These are phyloP conservation scores for Mycena alexandri DNA, from an alignment of 768 basidiomycete species.

Conservation along the genomic window DNA sequence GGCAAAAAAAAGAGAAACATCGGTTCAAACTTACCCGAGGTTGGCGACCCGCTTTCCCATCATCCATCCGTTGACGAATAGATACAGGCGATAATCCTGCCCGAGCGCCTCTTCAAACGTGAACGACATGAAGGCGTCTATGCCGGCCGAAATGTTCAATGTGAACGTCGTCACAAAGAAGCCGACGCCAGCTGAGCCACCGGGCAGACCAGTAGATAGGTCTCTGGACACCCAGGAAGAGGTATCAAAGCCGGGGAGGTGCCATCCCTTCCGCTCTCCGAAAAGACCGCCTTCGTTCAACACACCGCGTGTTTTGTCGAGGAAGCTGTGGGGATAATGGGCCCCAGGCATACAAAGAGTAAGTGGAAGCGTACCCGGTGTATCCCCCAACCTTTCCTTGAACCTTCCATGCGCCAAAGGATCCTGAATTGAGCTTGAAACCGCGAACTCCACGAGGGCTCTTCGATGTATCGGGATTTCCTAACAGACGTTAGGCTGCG, in stretches of 20 bases:
- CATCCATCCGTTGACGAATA: slow-evolving; percentile 93
- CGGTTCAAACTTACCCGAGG: slow-evolving; percentile 63
- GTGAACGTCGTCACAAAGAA: slow-evolving; percentile 86
- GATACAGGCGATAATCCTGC: slow-evolving; percentile 76
- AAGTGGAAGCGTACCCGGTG: slow-evolving; percentile 58
- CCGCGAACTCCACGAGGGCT: slow-evolving; percentile 85
- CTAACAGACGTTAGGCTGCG: slow-evolving; percentile 39
- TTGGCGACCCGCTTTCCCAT: slow-evolving; percentile 86
- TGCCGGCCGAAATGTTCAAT: slow-evolving; percentile 65
- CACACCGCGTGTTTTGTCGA: slow-evolving; percentile 77
- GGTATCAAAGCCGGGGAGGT: slow-evolving; percentile 77
- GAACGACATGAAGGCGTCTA: slow-evolving; percentile 82
- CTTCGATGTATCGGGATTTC: slow-evolving; percentile 67
- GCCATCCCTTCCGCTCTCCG: slow-evolving; percentile 81
- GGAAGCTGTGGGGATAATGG: slow-evolving; percentile 62
- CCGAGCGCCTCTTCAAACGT: slow-evolving; percentile 70
- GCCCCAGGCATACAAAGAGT: slow-evolving; percentile 7
- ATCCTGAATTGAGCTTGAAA: slow-evolving; percentile 74
- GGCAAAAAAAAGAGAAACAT: background rate
- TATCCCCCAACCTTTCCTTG: slow-evolving; percentile 86
- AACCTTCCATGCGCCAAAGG: slow-evolving; percentile 75
- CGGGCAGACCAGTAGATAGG: slow-evolving; percentile 70
- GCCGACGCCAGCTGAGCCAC: slow-evolving; percentile 74
- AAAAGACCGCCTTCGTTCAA: slow-evolving; percentile 81
- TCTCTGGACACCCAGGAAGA: slow-evolving; percentile 70